These are phyloP conservation scores for Vinca minor DNA, from an alignment of 257 asterid genomes.

Conservation along the genomic window DNA sequence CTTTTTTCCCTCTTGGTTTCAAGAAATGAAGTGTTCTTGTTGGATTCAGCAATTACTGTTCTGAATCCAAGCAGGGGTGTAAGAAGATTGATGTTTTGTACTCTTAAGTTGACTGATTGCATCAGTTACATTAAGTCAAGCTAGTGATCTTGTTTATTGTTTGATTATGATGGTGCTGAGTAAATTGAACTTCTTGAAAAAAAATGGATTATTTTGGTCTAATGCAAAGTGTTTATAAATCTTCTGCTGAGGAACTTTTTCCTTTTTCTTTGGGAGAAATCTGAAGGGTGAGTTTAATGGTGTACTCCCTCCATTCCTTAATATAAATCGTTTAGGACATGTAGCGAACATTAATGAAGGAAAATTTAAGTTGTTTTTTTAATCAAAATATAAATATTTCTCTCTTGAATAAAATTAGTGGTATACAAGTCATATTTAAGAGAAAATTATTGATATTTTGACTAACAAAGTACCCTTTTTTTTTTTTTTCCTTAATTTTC, in stretches of 20 bases:
- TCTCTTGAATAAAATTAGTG: too few species aligned
- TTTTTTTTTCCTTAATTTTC: too few species aligned
- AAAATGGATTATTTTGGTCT: not conserved
- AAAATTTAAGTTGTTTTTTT: too few species aligned
- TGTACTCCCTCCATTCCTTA: too few species aligned
- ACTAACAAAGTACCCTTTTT: too few species aligned
- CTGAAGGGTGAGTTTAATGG: not conserved
- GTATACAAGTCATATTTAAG: too few species aligned
- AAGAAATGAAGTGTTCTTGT: not conserved
- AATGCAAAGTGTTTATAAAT: too few species aligned
- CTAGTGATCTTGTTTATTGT: not conserved
- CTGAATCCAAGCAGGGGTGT: not conserved
- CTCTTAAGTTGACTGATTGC: not conserved
- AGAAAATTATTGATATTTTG: too few species aligned
- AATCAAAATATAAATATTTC: too few species aligned
- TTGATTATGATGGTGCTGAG: not conserved
- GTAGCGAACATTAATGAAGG: too few species aligned
- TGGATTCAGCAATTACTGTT: not conserved
- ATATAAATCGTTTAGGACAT: too few species aligned
- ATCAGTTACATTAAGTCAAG: not conserved
- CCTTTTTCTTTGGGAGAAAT: not conserved
- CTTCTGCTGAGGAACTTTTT: not conserved
- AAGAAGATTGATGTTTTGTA: too few species aligned
- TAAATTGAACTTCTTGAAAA: not conserved
- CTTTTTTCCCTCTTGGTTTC: not conserved